Evolutionary conservation across 768 basidiomycete genomes (phyloP), one percentile per base, ranked within the genome.

Genomic region (Mycena olivaceomarginata): DNA sequence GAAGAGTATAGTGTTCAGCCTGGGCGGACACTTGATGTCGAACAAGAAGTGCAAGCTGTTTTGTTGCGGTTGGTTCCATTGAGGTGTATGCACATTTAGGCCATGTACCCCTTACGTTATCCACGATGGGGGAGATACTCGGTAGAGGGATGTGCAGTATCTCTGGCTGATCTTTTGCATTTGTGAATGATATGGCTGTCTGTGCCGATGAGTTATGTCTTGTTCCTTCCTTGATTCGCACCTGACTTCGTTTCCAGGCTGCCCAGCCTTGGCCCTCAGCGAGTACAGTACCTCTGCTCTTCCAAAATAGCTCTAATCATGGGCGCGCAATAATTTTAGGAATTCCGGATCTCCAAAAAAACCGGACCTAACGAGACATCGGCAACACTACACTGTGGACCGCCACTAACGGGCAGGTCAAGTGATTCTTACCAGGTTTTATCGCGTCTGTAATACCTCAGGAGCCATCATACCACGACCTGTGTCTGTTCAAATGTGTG

Each of bases 131-230:
- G 85, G 90, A 59, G 94, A 95, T 66, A 84, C 89, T 25, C 94
- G 94, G 62, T 93, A 94, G 73, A 89, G n/a, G n/a, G n/a, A n/a
- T n/a, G n/a, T n/a, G 95, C 98, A 99, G 82, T 92, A 95, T 80
- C 88, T 98, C 40, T 98, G 96, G 82, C 86, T 99, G 77, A 98
- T 85, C 99, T 16, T 89, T 99, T 53, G 92, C 92, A 0, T 97
- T 97, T 81, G 93, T 99, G 48, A 94, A 95, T 80, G 93, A 95
- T 73, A 98, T 99, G 97, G 91, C 96, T 45, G 85, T 87, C 22
- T 92, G 98, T 60, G 87, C 86, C 25, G 85, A 87, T 68, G 86
- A 85, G 75, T 90, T 91, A 76, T 68, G 88, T 11, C 51, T 73
- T 69, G 53, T 57, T 68, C 43, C 46, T 74, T 16, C 51, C 41